Base-by-base conservation (phyloP, 2,329 filamentous ascomycete species). In the Seiridium cupressi region DNA sequence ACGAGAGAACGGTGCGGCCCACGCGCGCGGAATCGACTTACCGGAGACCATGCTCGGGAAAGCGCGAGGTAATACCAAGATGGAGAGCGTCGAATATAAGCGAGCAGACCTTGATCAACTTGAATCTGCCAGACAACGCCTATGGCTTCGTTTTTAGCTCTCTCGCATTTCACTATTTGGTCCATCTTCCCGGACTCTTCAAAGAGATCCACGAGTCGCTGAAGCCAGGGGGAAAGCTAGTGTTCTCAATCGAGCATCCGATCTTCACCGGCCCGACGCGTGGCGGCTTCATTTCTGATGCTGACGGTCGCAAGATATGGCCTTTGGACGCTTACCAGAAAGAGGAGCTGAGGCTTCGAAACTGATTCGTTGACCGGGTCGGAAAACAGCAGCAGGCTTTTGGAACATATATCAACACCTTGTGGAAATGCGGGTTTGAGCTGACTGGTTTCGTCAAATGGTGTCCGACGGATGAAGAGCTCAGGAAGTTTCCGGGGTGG, bases 181-280 rank as follows among this genome's bases (percentile, higher is more conserved):
- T 65, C 42, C 68, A 74, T 60, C 64, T 79, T 5, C 59, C 59
- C 5, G 56, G 62, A 26, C 65, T 80, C 8, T 65, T 77, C 26
- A 54, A 54, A 3, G 64, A 74, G 60, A 68, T 78, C 8, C 65
- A 70, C 42, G 55, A 64, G 13, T 66, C 69, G 34, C 67, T 80
- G 35, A 69, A 68, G 51, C 70, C 73, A 3, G 72, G 72, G 5
- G 75, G 75, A 3, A 62, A 63, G 5, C 67, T 79, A 32, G 75
- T 80, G 7, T 81, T 81, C 64, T 78, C 78, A 0, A 73, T 81
- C 46, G 79, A 82, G 64, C 80, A 82, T 60, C 79, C 80, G 0
- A 73, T 81, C 54, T 75, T 71, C 61, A 79, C 78, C n/a, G 75
- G 77, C 5, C 78, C 78, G 47, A 69, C 65, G 5, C 70, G 68